phyloP scores from a whole-genome alignment of 768 basidiomycete species.

The Kwoniella sp. region DNA sequence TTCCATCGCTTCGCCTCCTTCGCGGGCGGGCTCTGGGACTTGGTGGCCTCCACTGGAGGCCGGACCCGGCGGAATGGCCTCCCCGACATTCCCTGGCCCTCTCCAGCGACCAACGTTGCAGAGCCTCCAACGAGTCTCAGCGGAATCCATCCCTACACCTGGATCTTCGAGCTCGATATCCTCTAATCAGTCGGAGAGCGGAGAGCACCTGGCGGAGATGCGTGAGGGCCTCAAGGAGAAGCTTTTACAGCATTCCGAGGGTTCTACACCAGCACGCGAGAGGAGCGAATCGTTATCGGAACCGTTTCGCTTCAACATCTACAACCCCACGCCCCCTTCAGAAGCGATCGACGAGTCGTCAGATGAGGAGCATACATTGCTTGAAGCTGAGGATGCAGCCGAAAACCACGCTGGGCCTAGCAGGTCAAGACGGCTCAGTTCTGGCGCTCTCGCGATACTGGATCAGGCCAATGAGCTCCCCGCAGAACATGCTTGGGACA shows the following conservation, averaged over 20 bases:
- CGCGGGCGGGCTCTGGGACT: neutral
- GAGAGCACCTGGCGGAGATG: conserved; percentile 35
- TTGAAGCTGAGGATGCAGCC: conserved; percentile 1
- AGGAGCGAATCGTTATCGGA: conserved; percentile 6
- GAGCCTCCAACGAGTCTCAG: conserved; percentile 19
- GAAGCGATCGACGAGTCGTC: conserved; percentile 10
- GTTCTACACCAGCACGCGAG: conserved; percentile 5
- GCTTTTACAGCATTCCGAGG: conserved; percentile 14
- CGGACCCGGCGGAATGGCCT: neutral
- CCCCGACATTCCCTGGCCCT: neutral
- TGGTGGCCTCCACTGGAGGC: neutral
- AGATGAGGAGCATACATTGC: too few species aligned
- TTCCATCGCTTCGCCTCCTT: neutral
- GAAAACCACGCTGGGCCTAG: conserved; percentile 9
- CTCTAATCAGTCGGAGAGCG: conserved; percentile 21
- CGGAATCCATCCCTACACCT: conserved; percentile 22
- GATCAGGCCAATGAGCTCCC: conserved; percentile 5
- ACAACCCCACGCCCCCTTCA: conserved; percentile 33
- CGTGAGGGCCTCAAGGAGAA: conserved; percentile 32
- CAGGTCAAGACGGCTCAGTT: conserved; percentile 7
- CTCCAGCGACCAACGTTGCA: conserved; percentile 18
- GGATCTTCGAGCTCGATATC: conserved; percentile 14
- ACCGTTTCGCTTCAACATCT: conserved; percentile 18
- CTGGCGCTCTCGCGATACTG: conserved; percentile 3
- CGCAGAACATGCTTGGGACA: conserved; percentile 37